phyloP scores from a whole-genome alignment of 83 land plant genomes.

The Thuja plicata region DNA sequence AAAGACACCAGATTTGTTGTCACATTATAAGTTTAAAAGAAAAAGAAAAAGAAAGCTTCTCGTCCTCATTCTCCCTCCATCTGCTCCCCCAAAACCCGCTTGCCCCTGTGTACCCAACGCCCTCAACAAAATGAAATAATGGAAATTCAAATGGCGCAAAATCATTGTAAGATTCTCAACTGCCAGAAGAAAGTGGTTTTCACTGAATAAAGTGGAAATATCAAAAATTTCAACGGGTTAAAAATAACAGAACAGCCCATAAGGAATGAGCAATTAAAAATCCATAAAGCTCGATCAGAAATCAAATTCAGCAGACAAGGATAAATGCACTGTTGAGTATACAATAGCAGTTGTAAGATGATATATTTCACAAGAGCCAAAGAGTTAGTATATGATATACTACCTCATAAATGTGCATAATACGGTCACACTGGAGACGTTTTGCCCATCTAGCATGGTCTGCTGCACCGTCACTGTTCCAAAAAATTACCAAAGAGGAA shows the following conservation, averaged over 20 bases:
- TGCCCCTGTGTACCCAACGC: too few species aligned
- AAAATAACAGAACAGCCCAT: neutral
- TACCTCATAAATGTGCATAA: conserved; percentile 69
- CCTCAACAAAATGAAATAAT: too few species aligned
- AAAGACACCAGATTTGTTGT: neutral
- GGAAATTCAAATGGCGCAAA: neutral
- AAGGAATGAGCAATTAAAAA: neutral
- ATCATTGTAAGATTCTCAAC: too few species aligned
- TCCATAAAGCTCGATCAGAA: neutral
- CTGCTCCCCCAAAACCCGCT: neutral
- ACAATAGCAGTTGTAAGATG: neutral
- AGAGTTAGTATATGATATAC: neutral
- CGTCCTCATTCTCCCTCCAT: too few species aligned
- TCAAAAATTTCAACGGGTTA: neutral
- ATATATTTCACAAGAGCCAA: neutral
- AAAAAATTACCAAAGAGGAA: conserved; percentile 8
- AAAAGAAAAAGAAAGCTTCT: too few species aligned
- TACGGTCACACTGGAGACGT: conserved; percentile 58
- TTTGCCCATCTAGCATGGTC: conserved; percentile 78
- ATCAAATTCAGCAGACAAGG: neutral
- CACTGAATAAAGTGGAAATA: neutral
- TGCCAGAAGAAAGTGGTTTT: neutral
- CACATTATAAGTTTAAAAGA: neutral
- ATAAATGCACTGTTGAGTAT: neutral
- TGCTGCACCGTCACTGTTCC: conserved; percentile 69